phyloP scores from a whole-genome alignment of 352 stramenopile species.

The Plasmopara viticola region DNA sequence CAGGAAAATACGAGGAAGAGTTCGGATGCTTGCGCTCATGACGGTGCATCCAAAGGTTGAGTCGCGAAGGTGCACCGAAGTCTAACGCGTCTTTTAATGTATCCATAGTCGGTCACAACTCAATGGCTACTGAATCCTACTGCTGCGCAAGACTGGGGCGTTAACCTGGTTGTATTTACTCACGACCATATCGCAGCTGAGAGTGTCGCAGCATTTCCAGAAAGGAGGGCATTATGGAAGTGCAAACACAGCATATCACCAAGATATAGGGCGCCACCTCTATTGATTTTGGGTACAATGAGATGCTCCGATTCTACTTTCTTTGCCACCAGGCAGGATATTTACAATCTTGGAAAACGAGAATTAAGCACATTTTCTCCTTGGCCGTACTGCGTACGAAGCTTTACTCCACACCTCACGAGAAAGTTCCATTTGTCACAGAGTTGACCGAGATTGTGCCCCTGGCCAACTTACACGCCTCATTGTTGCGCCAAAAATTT shows the following conservation, averaged over 20 bases:
- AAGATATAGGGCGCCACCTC: neutral
- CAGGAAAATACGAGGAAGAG: neutral
- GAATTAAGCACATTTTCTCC: neutral
- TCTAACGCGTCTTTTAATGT: neutral
- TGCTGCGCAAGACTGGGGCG: neutral
- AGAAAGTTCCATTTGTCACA: neutral
- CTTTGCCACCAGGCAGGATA: neutral
- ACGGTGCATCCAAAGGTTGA: neutral
- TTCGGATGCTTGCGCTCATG: neutral
- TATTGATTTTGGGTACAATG: neutral
- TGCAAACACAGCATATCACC: neutral
- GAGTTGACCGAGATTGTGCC: neutral
- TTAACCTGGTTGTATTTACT: neutral
- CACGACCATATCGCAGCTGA: neutral
- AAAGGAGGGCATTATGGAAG: neutral
- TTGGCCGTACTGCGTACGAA: neutral
- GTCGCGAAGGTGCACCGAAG: neutral
- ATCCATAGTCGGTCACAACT: neutral
- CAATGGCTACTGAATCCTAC: neutral
- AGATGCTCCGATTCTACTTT: neutral
- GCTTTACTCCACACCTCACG: neutral
- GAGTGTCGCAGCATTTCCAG: neutral
- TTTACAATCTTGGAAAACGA: neutral
- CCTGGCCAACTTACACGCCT: neutral
- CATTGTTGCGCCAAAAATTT: neutral